Evolutionary conservation across 106 monocot genomes (phyloP).

Genomic region (Dendrobium catenatum): DNA sequence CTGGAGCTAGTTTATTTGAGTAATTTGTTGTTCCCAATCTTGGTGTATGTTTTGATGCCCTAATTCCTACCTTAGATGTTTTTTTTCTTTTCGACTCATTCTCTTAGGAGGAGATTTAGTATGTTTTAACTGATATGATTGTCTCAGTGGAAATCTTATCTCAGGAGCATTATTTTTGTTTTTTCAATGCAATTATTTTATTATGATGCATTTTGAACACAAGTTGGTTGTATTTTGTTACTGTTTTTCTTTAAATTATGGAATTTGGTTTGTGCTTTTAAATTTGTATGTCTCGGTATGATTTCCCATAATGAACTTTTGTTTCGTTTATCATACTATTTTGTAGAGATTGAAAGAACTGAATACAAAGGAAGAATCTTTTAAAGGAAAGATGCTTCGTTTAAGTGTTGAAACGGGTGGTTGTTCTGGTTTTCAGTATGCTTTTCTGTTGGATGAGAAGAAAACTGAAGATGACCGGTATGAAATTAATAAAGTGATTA

Average conservation of each 20-base stretch:
- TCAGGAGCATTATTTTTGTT: background rate
- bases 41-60: background rate
- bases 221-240: background rate
- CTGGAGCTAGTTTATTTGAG: background rate
- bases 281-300: too few species aligned
- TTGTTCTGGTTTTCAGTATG: constrained; percentile 98
- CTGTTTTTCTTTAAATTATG: background rate
- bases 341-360: constrained; percentile 89
- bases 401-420: constrained; percentile 93
- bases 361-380: constrained; percentile 39
- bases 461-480: constrained; percentile 86
- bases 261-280: background rate
- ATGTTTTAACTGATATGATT: background rate
- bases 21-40: background rate
- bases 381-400: constrained; percentile 73
- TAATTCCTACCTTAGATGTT: background rate
- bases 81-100: background rate
- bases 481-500: background rate
- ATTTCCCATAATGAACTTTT: too few species aligned
- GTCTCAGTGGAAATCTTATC: background rate
- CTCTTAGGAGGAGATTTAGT: background rate
- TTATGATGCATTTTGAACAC: background rate
- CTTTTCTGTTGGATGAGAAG: constrained; percentile 68
- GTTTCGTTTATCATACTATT: background rate
- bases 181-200: background rate